Base-by-base conservation (phyloP, 148 eudicot genomes). In the Spergularia bocconei region DNA sequence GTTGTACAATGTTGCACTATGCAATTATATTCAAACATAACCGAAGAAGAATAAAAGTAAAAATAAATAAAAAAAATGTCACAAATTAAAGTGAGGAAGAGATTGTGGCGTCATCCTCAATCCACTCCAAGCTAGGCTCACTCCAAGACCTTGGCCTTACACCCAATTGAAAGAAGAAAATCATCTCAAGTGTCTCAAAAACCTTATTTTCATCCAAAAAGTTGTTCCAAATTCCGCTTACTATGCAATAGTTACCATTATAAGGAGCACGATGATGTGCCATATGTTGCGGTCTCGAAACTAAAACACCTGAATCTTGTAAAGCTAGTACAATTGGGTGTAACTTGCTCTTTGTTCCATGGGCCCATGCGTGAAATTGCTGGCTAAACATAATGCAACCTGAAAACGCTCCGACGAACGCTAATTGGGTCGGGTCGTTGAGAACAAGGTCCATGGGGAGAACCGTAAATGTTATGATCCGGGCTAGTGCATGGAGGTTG, bases 351-450 rank as follows among this genome's bases (percentile, higher is more conserved):
- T 87, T 92, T 2, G 96, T 90, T 21, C 82, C 58, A 54, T 95
- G 99, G 9, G 97, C 88, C 99, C 99, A 95, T 1, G 97, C 86
- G 60, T 95, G 99, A 25, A 92, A 89, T 77, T 92, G 96, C 63
- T 89, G 97, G 84, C 99, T 92, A 73, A 95, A 92, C 97, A 95
- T 87, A 29, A 95, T 85, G 57, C 90, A 92, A 4, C 96, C 96
- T 4, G 96, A 74, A 53, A 80, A 92, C 19, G 79, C 60, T 0
- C 85, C 86, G 2, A 89, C 82, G 7, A 95, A 95, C 6, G 86
- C 96, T 0, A 85, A 81, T 13, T 84, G 67, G 2, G 63, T 76
- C 3, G 97, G 90, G 36, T 89, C 91, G 5, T 84, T 39, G 17
- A 52, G 77, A 10, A 75, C 11, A 1, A 90, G 73, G 59, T 83